phyloP scores from a whole-genome alignment of 257 asterid species.

The Solanum infundibuliforme region DNA sequence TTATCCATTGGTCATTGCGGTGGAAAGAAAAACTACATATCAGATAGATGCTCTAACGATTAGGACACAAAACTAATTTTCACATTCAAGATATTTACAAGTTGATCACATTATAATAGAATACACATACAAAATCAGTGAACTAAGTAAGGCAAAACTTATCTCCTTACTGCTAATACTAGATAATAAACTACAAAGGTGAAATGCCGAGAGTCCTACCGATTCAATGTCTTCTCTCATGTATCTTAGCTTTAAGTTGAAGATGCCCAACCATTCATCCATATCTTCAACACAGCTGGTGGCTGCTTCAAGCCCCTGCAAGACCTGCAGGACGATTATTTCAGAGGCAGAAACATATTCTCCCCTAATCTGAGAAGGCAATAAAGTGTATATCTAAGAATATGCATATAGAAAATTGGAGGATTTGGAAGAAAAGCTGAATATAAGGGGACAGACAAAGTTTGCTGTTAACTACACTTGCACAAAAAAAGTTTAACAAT shows the following conservation, averaged over 20 bases:
- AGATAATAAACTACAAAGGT: not conserved
- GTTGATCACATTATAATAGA: not conserved
- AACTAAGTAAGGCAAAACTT: not conserved
- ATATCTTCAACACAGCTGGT: slow-evolving; percentile 85
- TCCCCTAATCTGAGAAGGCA: not conserved
- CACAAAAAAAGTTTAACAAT: not conserved
- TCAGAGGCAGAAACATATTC: not conserved
- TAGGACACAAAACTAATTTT: not conserved
- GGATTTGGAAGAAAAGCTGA: not conserved
- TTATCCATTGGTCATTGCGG: not conserved
- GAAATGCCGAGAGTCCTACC: slow-evolving; percentile 31
- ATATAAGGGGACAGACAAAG: not conserved
- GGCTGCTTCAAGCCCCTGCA: slow-evolving; percentile 81
- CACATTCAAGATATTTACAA: not conserved
- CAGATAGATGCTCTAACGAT: not conserved
- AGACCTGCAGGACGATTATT: slow-evolving; percentile 46
- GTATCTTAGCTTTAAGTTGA: slow-evolving; percentile 88
- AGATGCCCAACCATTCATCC: slow-evolving; percentile 98
- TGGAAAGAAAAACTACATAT: not conserved
- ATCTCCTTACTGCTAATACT: not conserved
- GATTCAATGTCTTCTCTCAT: slow-evolving; percentile 99
- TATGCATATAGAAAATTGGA: not conserved
- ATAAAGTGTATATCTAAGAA: not conserved
- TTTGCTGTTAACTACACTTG: not conserved
- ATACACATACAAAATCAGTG: not conserved